A percentile compares a stretch with the other conserved stretches of the same genome.
These are phyloP conservation scores for Geotrichum ghanense DNA, from an alignment of 805 yeast species.

Conservation along the genomic window DNA sequence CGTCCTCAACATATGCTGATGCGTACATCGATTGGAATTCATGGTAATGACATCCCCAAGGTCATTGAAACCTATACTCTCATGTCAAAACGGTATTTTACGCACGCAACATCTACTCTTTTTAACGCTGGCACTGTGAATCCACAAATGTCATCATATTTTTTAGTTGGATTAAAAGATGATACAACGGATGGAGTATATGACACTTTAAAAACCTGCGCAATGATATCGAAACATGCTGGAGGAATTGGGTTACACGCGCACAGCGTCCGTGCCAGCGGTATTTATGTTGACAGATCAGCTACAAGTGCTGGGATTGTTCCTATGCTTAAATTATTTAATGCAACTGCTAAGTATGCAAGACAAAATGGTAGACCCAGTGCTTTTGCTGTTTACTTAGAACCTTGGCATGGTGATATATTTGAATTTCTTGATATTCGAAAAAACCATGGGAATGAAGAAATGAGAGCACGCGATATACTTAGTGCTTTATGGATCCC, in stretches of 20 bases:
- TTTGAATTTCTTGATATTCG: constrained; percentile 77
- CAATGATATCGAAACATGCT: constrained; percentile 84
- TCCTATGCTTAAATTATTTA: constrained; percentile 94
- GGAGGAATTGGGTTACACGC: constrained; percentile 93
- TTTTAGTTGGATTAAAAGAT: constrained; percentile 79
- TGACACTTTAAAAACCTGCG: constrained; percentile 77
- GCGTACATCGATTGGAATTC: constrained; percentile 93
- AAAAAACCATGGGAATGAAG: constrained; percentile 93
- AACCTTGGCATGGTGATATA: constrained; percentile 95
- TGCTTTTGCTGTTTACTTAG: constrained; percentile 86
- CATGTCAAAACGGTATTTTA: constrained; percentile 80
- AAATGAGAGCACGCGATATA: constrained; percentile 81
- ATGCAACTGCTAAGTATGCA: constrained; percentile 92
- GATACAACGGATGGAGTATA: constrained; percentile 95
- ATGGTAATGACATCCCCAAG: constrained; percentile 50
- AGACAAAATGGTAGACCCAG: constrained; percentile 99
- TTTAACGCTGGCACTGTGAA: constrained; percentile 86
- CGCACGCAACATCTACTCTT: constrained; percentile 92
- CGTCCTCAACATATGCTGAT: constrained; percentile 84
- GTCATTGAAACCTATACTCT: constrained; percentile 75
- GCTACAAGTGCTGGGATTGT: constrained; percentile 88
- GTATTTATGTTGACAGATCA: constrained; percentile 81
- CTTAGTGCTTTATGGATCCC: constrained; percentile 93
- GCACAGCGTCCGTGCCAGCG: constrained; percentile 76
- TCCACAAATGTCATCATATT: constrained; percentile 85